A percentile compares a stretch with the other conserved stretches of the same genome.
Evolutionary conservation across 208 protist genomes (phyloP).

Genomic region (Leishmania lainsoni): DNA sequence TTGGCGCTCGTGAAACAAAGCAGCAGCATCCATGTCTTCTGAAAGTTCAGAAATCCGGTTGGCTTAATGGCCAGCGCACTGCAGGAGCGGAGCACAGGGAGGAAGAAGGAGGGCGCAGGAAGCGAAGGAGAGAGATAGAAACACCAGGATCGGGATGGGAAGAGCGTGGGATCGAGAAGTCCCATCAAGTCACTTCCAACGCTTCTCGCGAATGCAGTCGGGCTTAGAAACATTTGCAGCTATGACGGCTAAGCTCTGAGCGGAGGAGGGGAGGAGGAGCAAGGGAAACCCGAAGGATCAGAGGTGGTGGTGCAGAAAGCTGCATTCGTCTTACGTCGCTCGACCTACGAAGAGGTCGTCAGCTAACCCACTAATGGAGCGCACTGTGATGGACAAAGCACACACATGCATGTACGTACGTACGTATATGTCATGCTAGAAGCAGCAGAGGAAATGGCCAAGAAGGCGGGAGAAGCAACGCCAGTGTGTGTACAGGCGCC

Average conservation of each 20-base stretch:
- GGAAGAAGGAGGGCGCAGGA: not conserved
- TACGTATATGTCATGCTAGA: not conserved
- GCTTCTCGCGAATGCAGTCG: not conserved
- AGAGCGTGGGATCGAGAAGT: not conserved
- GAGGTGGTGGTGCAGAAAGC: not conserved
- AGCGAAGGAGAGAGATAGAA: not conserved
- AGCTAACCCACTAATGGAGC: not conserved
- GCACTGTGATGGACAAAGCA: not conserved
- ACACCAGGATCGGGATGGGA: not conserved
- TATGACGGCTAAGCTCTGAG: not conserved
- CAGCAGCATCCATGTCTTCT: constrained; percentile 13
- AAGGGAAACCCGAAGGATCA: not conserved
- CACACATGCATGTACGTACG: not conserved
- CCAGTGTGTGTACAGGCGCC: not conserved
- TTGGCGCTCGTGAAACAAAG: constrained; percentile 14
- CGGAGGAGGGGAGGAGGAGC: not conserved
- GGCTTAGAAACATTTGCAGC: not conserved
- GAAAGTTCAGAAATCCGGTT: not conserved
- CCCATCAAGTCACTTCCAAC: not conserved
- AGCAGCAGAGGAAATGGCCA: not conserved
- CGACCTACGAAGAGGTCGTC: not conserved
- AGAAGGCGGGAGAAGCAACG: not conserved
- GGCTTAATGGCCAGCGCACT: not conserved
- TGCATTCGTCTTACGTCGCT: not conserved
- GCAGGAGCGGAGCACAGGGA: not conserved